phyloP scores from a whole-genome alignment of 176 grass and related monocot genomes.

The Poa pratensis region DNA sequence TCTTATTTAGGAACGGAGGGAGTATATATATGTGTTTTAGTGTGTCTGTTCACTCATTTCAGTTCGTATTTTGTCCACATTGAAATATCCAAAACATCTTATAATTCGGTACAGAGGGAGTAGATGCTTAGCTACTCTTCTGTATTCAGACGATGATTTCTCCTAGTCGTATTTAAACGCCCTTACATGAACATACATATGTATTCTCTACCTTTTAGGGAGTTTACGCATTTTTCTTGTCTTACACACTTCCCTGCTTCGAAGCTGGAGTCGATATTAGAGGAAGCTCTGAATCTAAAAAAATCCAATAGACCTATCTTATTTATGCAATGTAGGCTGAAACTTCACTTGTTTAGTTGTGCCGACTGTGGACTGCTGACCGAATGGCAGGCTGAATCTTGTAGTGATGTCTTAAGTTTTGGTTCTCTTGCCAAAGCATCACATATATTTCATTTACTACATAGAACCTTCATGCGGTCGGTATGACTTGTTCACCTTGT shows the following conservation, averaged over 20 bases:
- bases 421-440: background rate
- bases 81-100: too few relatives aligned
- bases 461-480: background rate
- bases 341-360: constrained; percentile 15
- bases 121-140: background rate
- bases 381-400: background rate
- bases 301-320: background rate
- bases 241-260: background rate
- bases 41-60: too few relatives aligned
- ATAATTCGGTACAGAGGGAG: too few relatives aligned
- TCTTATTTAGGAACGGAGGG: too few relatives aligned
- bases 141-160: background rate
- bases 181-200: constrained; percentile 7
- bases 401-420: background rate
- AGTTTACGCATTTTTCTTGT: background rate
- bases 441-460: background rate
- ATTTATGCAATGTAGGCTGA: background rate
- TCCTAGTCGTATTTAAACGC: background rate
- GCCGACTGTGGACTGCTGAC: background rate
- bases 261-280: background rate
- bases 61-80: too few relatives aligned
- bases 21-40: too few relatives aligned
- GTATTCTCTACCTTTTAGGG: background rate
- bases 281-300: background rate
- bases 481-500: background rate